Evolutionary conservation across 257 asterid species (phyloP), one percentile per base, ranked within the genome.

Genomic region (Nicotiana attenuata): DNA sequence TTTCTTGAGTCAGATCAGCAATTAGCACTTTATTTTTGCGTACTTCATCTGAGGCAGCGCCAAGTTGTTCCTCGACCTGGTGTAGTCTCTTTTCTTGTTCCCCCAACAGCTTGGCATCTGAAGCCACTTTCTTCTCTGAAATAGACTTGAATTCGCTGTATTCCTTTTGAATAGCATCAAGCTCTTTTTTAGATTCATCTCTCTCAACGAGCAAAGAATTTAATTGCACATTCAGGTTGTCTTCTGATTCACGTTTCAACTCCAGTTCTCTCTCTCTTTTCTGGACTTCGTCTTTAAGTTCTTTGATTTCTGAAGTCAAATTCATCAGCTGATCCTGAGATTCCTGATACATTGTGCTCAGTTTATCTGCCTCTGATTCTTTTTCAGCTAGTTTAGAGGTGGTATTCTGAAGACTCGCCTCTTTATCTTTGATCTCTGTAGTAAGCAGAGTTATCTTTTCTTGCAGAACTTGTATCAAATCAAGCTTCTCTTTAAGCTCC

Each of bases 391-490:
- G 83, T 69, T 53, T 67, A 10, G 89, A 84, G 56, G 80, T 67
- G 82, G 85, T 92, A 61, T 55, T 41, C 5, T 59, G 84, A 20
- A 89, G 81, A 35, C 64, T 83, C 19, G 53, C 87, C 57, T 90
- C 97, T 85, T 93, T 91, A 77, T 88, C 92, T 81, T 90, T 87
- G 81, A 91, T 86, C 82, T 95, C 98, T 71, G 85, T 69, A 7
- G 83, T 86, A 67, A 93, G 92, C 78, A 86, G 87, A 82, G 81
- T 82, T 5, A 90, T 83, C 87, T 87, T 94, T 67, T 89, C 93
- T 84, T 90, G 90, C 88, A 92, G 83, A 81, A 81, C 87, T 65
- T 65, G 84, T 65, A 89, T 53, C 53, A 84, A 86, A 76, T 89
- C 88, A 50, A 88, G 71, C 89, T 92, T 93, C 85, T 90, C 90